Base-by-base conservation (phyloP, 2,329 filamentous ascomycete genomes). In the Exophiala calicioides region DNA sequence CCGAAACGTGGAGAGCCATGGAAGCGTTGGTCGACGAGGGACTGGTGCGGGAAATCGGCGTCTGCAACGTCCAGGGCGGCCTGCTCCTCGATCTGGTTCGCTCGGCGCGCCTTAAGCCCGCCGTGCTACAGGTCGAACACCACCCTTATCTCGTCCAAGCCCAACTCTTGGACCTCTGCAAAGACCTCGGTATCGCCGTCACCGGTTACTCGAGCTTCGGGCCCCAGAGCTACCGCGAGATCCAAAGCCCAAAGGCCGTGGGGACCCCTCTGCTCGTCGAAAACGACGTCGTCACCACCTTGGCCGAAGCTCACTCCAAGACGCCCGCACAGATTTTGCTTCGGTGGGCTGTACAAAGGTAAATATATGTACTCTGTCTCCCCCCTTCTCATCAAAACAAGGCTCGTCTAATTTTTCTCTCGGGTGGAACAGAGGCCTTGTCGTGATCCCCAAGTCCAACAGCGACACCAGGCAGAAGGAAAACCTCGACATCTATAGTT, bases 271-370 rank as follows among this genome's bases (percentile, higher is more conserved):
- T 44, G 45, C 77, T 94, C 48, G 84, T 93, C 65, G 77, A 90
- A 64, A 79, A 88, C 66, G 69, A 78, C 16, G 69, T 76, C 44
- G 75, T 94, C 66, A 80, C 77, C 58, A 64, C 60, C 40, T 77
- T 90, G 53, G 84, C 87, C 15, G 67, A 77, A 61, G 89, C 86
- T 74, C 76, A 88, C 64, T 72, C 72, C 65, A 88, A 86, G 75
- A 82, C 82, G 5, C 76, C 88, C 4, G 85, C 87, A n/a, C 89
- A 95, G 77, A 77, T 95, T 21, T 77, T 95, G 53, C 77, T 95
- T 58, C 80, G 88, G 60, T 95, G 90, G 90, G 81, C 88, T 18
- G 93, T 88, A 13, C 88, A 94, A 76, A 79, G 85, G 41, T 44
- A 37, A 36, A 33, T 6, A 16, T 13, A 7, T 20, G n/a, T n/a